Evolutionary conservation across 2,329 filamentous ascomycete species (phyloP).

Genomic region (Samsoniella hepiali): DNA sequence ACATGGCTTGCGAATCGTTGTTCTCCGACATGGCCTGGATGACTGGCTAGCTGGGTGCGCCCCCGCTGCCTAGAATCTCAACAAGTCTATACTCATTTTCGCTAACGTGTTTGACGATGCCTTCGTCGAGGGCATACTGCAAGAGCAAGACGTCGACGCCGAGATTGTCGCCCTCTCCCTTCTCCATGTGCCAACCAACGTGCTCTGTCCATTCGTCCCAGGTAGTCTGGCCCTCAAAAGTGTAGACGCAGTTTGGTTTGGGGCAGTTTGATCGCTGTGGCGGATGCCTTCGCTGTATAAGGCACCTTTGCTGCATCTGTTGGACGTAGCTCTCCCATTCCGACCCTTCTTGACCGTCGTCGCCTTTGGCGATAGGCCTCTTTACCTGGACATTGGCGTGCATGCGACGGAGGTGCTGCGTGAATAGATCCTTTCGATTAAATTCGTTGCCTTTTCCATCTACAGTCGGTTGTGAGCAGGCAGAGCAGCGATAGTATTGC

Average conservation of each 20-base stretch:
- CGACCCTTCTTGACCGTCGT: slow-evolving; percentile 51
- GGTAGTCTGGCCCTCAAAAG: slow-evolving; percentile 67
- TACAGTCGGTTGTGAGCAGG: slow-evolving; percentile 50
- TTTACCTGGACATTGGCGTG: slow-evolving; percentile 69
- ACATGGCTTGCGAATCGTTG: too few relatives aligned
- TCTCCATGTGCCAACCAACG: slow-evolving; percentile 84
- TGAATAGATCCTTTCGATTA: slow-evolving; percentile 94
- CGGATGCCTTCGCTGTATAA: slow-evolving; percentile 63
- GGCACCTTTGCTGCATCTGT: slow-evolving; percentile 71
- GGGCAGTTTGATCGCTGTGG: slow-evolving; percentile 70
- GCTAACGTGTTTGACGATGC: slow-evolving; percentile 57
- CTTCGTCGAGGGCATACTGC: slow-evolving; percentile 61
- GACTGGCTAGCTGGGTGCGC: slow-evolving; percentile 17
- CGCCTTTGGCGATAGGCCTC: slow-evolving; percentile 53
- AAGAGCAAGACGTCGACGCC: slow-evolving; percentile 57
- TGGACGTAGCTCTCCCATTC: slow-evolving; percentile 65
- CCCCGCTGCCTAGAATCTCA: slow-evolving; percentile 22
- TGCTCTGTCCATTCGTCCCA: slow-evolving; percentile 95
- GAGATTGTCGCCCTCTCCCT: slow-evolving; percentile 56
- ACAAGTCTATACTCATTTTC: slow-evolving; percentile 1
- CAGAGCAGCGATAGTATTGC: slow-evolving; percentile 62
- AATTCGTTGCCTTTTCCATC: slow-evolving; percentile 68
- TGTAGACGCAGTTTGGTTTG: slow-evolving; percentile 64
- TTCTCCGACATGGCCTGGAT: slow-evolving; percentile 25
- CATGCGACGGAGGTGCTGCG: slow-evolving; percentile 91